A percentile compares a stretch with the other conserved stretches of the same genome.
phyloP scores from a whole-genome alignment of 306 rosid genomes.

The Trichosanthes cucumerina region DNA sequence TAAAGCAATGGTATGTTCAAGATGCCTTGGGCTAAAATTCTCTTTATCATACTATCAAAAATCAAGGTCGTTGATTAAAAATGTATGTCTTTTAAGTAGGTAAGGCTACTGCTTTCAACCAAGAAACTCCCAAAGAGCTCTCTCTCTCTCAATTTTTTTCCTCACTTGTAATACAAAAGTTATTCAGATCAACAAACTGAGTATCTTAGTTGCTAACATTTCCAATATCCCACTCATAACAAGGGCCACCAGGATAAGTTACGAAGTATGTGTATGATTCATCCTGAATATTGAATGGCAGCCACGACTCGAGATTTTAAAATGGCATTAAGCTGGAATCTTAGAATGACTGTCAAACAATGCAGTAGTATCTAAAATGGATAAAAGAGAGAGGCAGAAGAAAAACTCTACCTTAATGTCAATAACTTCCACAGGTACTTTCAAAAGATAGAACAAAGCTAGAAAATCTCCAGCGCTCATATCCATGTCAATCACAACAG shows the following conservation, averaged over 20 bases:
- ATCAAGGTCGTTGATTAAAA: neutral
- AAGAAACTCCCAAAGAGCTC: neutral
- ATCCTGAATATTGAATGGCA: neutral
- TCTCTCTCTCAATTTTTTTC: neutral
- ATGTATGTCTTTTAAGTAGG: neutral
- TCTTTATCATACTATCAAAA: neutral
- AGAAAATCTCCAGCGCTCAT: conserved; percentile 97
- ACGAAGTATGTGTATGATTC: neutral
- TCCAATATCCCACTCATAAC: neutral
- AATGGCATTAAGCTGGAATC: neutral
- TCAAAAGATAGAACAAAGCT: conserved; percentile 67
- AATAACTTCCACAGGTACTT: conserved; percentile 67
- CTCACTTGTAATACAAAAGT: neutral
- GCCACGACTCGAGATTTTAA: neutral
- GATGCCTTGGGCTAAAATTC: neutral
- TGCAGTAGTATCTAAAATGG: neutral
- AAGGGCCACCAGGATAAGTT: neutral
- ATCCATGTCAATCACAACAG: conserved; percentile 88
- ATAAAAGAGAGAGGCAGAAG: neutral
- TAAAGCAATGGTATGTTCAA: neutral
- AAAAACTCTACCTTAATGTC: conserved; percentile 53
- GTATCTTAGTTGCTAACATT: neutral
- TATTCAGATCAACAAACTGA: neutral
- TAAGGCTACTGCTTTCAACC: neutral
- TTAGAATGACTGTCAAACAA: neutral